Conservation (phyloP, 1,139 yeast genomes). For the Taiozyma onychis region DNA sequence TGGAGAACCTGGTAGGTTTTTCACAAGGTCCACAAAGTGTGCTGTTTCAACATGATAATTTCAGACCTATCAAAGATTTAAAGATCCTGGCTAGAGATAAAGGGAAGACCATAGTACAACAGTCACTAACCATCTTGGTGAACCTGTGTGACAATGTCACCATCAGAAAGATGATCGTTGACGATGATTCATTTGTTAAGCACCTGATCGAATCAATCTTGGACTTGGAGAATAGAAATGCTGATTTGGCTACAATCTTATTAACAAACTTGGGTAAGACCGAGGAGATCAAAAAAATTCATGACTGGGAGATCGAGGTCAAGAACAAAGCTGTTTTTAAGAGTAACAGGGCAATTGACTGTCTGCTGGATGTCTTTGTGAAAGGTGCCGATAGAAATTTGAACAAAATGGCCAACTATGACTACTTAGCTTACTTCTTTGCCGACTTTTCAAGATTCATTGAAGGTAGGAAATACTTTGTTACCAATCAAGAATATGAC, state of each 20-base stretch:
- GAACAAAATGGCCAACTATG: slow-evolving; percentile 69
- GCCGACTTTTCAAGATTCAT: slow-evolving; percentile 80
- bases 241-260: slow-evolving; percentile 80
- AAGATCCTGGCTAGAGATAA: slow-evolving; percentile 48
- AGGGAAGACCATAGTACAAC: slow-evolving; percentile 52
- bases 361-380: slow-evolving; percentile 86
- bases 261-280: slow-evolving; percentile 81
- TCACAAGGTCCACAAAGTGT: slow-evolving; percentile 64
- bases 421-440: slow-evolving; percentile 82
- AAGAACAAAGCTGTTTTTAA: slow-evolving; percentile 39
- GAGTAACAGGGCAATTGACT: slow-evolving; percentile 63
- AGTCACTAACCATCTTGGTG: slow-evolving; percentile 74
- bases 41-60: slow-evolving; percentile 66
- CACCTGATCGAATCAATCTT: slow-evolving; percentile 49
- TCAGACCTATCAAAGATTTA: slow-evolving; percentile 69
- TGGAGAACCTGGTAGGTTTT: slow-evolving; percentile 78
- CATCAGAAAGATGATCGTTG: slow-evolving; percentile 55
- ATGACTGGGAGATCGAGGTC: slow-evolving; percentile 41
- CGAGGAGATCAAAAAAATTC: slow-evolving; percentile 52
- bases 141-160: slow-evolving; percentile 71
- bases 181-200: slow-evolving; percentile 56
- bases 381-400: slow-evolving; percentile 72
- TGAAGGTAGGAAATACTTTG: slow-evolving; percentile 71
- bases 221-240: slow-evolving; percentile 54
- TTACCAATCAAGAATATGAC: slow-evolving; percentile 67